Conservation (phyloP, 164 flowering plant genomes). For the Liriodendron chinense region DNA sequence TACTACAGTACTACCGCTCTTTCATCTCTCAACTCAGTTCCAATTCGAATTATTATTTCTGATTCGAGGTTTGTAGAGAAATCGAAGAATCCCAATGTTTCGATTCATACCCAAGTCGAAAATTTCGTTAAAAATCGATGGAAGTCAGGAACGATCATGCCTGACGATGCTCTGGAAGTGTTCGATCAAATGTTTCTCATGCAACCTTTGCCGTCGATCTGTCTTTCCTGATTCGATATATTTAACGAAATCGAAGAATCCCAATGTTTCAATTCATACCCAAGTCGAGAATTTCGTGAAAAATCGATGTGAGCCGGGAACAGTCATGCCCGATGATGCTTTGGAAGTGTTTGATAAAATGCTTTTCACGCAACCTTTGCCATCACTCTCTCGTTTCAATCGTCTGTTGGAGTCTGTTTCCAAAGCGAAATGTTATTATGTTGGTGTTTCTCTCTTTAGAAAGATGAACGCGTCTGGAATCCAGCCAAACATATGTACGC, state of each 20-base stretch:
- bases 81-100: background rate
- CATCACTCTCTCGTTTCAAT: slow-evolving; percentile 11
- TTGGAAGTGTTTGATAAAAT: background rate
- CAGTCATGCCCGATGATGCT: background rate
- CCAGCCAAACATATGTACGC: slow-evolving; percentile 4
- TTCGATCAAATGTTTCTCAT: slow-evolving; percentile 3
- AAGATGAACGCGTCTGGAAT: slow-evolving; percentile 13
- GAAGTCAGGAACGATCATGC: background rate
- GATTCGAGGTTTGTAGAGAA: too few species aligned
- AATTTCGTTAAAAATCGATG: background rate
- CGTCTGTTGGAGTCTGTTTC: slow-evolving; percentile 10
- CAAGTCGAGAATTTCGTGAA: background rate
- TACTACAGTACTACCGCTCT: too few species aligned
- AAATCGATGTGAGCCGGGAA: background rate
- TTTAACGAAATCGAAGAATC: too few species aligned
- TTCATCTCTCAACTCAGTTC: too few species aligned
- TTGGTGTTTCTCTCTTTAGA: slow-evolving; percentile 8
- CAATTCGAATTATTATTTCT: too few species aligned
- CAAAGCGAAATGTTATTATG: slow-evolving; percentile 1
- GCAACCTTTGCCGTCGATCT: slow-evolving; percentile 5
- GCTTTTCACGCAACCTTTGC: slow-evolving; percentile 8
- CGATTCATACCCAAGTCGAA: background rate
- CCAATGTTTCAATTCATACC: background rate
- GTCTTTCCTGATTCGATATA: too few species aligned
- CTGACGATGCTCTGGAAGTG: background rate